phyloP scores from a whole-genome alignment of 257 asterid genomes.

The Mentha longifolia region DNA sequence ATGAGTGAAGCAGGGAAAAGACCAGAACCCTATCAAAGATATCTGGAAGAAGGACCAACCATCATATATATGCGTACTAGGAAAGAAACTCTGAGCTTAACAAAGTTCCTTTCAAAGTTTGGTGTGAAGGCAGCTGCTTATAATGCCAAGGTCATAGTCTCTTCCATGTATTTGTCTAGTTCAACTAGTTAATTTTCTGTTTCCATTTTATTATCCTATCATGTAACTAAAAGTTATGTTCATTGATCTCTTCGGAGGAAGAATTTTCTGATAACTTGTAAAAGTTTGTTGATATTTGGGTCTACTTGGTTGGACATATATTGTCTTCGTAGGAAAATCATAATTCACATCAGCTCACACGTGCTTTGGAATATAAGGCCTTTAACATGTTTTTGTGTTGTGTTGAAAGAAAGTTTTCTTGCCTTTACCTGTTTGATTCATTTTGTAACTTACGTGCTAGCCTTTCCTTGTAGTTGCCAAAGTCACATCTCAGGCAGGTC shows the following conservation, averaged over 20 bases:
- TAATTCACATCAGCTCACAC: slow-evolving; percentile 4
- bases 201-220: slow-evolving; percentile 25
- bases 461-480: slow-evolving; percentile 63
- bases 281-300: background rate
- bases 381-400: slow-evolving; percentile 6
- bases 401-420: slow-evolving; percentile 6
- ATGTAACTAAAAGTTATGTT: background rate
- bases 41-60: slow-evolving; percentile 61
- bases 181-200: slow-evolving; percentile 22
- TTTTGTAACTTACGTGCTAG: slow-evolving; percentile 11
- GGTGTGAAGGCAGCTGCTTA: slow-evolving; percentile 86
- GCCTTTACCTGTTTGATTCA: slow-evolving; percentile 15
- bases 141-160: slow-evolving; percentile 68
- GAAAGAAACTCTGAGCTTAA: slow-evolving; percentile 66
- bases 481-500: slow-evolving; percentile 77
- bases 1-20: slow-evolving; percentile 45
- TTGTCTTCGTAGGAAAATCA: background rate
- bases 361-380: background rate
- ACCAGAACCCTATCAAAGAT: slow-evolving; percentile 38
- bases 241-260: slow-evolving; percentile 26
- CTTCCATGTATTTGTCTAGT: slow-evolving; percentile 21
- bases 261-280: slow-evolving; percentile 10
- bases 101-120: slow-evolving; percentile 60
- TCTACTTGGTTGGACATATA: background rate
- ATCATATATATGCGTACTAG: slow-evolving; percentile 76